Conservation (phyloP, 768 basidiomycete genomes). For the Suillus luteus region DNA sequence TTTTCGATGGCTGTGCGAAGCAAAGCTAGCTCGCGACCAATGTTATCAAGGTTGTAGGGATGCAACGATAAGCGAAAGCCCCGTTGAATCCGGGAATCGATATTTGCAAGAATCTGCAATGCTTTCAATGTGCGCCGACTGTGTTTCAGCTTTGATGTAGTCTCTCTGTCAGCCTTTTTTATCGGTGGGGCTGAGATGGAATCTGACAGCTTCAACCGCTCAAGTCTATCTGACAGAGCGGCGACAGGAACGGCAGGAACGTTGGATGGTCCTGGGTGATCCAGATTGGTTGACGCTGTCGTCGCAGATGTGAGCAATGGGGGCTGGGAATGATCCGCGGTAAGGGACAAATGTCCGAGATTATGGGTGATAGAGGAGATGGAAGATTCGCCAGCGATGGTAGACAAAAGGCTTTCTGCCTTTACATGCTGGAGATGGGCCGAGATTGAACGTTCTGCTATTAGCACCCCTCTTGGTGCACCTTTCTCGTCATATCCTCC, state of each 20-base stretch:
- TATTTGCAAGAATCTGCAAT: background rate
- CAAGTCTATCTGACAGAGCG: no score
- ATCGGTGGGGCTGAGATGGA: no score
- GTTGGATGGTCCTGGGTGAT: no score
- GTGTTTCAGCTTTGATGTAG: background rate
- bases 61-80: background rate
- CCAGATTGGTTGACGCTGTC: no score
- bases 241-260: no score
- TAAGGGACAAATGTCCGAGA: background rate
- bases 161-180: background rate
- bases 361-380: conserved; percentile 3
- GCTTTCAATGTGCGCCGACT: background rate
- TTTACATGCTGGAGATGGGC: background rate
- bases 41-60: background rate
- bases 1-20: background rate
- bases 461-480: background rate
- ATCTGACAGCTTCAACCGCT: no score
- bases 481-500: background rate
- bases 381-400: background rate
- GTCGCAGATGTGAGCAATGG: background rate
- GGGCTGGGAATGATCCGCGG: background rate
- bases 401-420: background rate
- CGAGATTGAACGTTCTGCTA: background rate
- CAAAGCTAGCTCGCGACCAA: background rate
- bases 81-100: background rate